Evolutionary conservation across 768 basidiomycete species (phyloP), one percentile per base, ranked within the genome.

Genomic region (Mycena indigotica): DNA sequence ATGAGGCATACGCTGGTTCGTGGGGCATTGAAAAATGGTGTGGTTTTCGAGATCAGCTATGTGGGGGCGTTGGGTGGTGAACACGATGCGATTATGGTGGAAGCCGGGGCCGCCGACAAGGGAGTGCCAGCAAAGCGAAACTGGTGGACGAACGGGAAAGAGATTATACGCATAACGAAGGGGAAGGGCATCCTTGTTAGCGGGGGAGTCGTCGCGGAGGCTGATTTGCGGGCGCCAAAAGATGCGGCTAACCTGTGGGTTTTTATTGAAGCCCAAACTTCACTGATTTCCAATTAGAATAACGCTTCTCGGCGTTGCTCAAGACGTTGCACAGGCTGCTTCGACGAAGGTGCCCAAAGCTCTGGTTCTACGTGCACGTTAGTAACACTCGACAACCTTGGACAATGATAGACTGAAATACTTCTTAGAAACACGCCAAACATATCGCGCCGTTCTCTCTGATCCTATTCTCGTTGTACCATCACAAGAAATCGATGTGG

Each of bases 1-100:
- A 78, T 95, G 66, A 93, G 90, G 66, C 91, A 93, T 66, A 93
- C 93, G 0, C 77, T 93, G 46, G 81, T 94, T 28, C 84, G 90
- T 41, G 87, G 88, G 0, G 91, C 93, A 1, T 77, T 91, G 24
- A 87, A 86, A 63, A 91, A 91, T 60, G 93, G 93, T 8, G 87
- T 87, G 0, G 87, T 86, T 0, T 93, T 95, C 65, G 93, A 94
- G 70, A 82, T 95, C 45, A 80, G 79, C 61, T 94, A 93, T 59
- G 84, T 84, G 0, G 88, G 89, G 15, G 88, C 89, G 0, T 71
- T 94, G 0, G 85, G 86, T 1, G 85, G 82, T 1, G 85, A 86
- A 48, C 77, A 79, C 19, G 84, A 86, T 45, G 56, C 77, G 0
- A 63, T 74, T 19, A 69, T 83, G 12, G 63, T 72, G 3, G 72